Conservation (phyloP, 306 rosid genomes). For the Casuarina cunninghamiana region DNA sequence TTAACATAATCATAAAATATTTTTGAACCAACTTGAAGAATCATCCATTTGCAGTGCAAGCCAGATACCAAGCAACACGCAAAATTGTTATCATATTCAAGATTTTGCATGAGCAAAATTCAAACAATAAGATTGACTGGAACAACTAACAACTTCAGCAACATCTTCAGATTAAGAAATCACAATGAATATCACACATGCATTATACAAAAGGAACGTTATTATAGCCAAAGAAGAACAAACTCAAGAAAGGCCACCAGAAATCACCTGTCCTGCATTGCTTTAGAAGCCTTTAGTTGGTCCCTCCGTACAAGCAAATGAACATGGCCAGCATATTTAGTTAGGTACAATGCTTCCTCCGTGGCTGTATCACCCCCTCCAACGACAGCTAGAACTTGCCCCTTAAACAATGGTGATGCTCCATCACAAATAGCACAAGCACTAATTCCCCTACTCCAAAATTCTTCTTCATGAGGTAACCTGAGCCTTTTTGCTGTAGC, state of each 20-base stretch:
- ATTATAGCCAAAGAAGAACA: conserved; percentile 16
- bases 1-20: no score
- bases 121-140: background rate
- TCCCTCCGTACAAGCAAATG: conserved; percentile 88
- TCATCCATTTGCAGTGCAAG: no score
- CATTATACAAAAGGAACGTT: conserved; percentile 5
- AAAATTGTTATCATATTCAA: no score
- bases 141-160: background rate
- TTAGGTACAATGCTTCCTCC: conserved; percentile 87
- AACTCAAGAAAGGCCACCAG: conserved; percentile 30
- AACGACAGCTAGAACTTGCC: conserved; percentile 89
- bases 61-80: no score
- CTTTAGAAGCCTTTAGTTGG: conserved; percentile 87
- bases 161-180: background rate
- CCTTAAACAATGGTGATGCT: conserved; percentile 92
- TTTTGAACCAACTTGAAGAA: no score
- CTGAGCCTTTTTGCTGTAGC: conserved; percentile 86
- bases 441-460: conserved; percentile 98
- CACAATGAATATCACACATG: conserved; percentile 14
- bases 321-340: conserved; percentile 90
- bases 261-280: conserved; percentile 97
- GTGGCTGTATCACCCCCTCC: conserved; percentile 99
- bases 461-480: conserved; percentile 92
- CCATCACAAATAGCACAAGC: conserved; percentile 99
- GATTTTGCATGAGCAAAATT: no score